Percentiles rank a stretch among this genome's conserved stretches.
Conservation (phyloP, 2,329 filamentous ascomycete species). For the Seiridium unicorne region DNA sequence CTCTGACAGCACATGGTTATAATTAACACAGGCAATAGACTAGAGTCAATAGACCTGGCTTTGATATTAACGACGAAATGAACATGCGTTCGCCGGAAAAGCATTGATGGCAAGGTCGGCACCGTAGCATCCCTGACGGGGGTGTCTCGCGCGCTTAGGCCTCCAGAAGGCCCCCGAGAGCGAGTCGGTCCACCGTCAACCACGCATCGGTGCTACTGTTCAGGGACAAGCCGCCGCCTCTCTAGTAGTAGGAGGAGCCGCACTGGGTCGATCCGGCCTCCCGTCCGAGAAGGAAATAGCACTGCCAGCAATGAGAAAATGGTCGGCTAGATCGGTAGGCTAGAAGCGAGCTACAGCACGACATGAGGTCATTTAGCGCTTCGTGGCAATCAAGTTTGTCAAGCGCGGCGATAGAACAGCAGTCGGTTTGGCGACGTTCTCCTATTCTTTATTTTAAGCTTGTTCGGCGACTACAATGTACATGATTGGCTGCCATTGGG, state of each 20-base stretch:
- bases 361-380: not conserved
- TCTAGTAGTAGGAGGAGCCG: not conserved
- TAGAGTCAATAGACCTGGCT: not conserved
- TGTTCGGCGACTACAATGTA: not conserved
- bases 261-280: not conserved
- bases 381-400: not conserved
- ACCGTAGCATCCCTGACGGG: not conserved
- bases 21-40: not conserved
- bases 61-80: not conserved
- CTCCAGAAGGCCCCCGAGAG: not conserved
- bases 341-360: not conserved
- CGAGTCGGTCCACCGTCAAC: not conserved
- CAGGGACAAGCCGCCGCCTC: not conserved
- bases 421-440: not conserved
- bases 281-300: not conserved
- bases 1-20: not conserved
- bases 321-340: not conserved
- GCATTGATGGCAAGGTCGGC: not conserved
- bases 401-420: not conserved
- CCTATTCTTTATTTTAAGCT: not conserved
- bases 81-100: not conserved
- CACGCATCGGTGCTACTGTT: not conserved
- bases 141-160: not conserved
- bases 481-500: not conserved
- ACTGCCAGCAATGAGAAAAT: not conserved